A percentile compares a stretch with the other conserved stretches of the same genome.
These are phyloP conservation scores for Scutellaria barbata DNA, from an alignment of 257 asterid genomes.

Conservation along the genomic window DNA sequence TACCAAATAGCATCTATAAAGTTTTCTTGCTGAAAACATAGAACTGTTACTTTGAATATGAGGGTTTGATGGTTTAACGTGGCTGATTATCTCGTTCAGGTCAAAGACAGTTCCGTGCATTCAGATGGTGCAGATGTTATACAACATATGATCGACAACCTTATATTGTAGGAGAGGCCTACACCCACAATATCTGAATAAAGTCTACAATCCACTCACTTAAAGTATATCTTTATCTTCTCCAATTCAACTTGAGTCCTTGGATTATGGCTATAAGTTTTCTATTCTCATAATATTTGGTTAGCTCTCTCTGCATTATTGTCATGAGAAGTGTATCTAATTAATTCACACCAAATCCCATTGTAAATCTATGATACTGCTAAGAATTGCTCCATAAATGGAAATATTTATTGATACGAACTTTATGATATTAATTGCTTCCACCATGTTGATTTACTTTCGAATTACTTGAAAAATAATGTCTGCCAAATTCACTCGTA, in stretches of 20 bases:
- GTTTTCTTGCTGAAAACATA: not conserved
- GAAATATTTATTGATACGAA: not conserved
- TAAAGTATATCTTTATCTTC: not conserved
- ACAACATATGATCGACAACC: conserved; percentile 91
- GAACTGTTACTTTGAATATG: not conserved
- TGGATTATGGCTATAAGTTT: not conserved
- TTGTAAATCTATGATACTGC: conserved; percentile 11
- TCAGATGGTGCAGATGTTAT: conserved; percentile 90
- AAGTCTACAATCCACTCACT: not conserved
- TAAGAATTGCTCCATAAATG: not conserved
- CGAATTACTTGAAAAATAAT: too few species aligned
- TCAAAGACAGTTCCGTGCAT: conserved; percentile 70
- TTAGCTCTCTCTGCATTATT: not conserved
- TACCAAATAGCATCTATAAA: not conserved
- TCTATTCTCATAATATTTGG: conserved; percentile 11
- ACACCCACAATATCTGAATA: not conserved
- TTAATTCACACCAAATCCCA: conserved; percentile 1
- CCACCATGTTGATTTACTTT: too few species aligned
- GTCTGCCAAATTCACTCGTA: too few species aligned
- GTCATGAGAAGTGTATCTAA: not conserved
- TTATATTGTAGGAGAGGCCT: conserved; percentile 47
- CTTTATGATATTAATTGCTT: not conserved
- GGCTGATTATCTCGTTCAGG: conserved; percentile 50
- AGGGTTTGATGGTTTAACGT: conserved; percentile 9
- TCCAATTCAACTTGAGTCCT: conserved; percentile 3